Base-by-base conservation (phyloP, 176 grass and related monocot species). In the Oryza officinalis region DNA sequence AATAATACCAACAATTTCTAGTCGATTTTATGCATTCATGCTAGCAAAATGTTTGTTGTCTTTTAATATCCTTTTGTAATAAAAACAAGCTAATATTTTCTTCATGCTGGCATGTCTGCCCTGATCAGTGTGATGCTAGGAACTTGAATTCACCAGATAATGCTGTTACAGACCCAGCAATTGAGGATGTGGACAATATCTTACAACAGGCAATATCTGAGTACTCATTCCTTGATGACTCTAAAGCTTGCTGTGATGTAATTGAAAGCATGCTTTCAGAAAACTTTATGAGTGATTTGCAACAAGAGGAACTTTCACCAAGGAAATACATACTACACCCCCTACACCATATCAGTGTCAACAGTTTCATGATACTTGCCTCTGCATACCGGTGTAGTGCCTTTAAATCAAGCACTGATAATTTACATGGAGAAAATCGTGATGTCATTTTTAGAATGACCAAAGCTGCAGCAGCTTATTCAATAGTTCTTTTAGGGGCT, bases 231-330 rank as follows among this genome's bases (percentile, higher is more conserved):
- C 71, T 74, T 77, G 80, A 93, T 79, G 82, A 93, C 46, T 83
- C 91, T 85, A 88, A 93, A 93, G 59, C 84, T 65, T 93, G 96
- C 67, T 95, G 93, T 80, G 41, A 87, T 64, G 88, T 87, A 65
- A 90, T 93, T 74, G 93, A 98, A 89, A 90, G 43, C 60, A 90
- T 95, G 79, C 87, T 98, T 92, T 88, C 59, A 12, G 25, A 88
- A 78, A 89, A 83, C 65, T 80, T 80, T 65, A 8, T 72, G 57
- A 46, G 40, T 27, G 68, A 72, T 80, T 79, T 83, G 64, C 64
- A 81, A 52, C 41, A 83, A 59, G 61, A 46, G 64, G 78, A 86
- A 65, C 75, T 78, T 84, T 47, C 80, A 65, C 45, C 18, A 75
- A 84, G 63, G 70, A 76, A 77, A 69, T 64, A 86, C 71, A 85